Base-by-base conservation (phyloP, 257 asterid genomes). In the Vinca minor region DNA sequence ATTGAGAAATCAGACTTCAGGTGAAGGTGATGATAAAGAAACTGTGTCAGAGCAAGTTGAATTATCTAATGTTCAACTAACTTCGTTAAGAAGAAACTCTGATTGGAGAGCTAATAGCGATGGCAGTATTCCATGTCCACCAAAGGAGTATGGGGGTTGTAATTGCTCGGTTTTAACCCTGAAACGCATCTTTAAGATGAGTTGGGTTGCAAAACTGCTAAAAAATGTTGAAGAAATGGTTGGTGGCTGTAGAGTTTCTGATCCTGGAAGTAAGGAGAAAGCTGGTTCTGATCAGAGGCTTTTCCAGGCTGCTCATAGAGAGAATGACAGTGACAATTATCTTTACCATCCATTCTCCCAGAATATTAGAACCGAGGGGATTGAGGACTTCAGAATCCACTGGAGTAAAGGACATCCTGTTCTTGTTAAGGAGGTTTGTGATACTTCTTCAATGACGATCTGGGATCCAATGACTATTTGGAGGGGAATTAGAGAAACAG, bases 211-310 rank as follows among this genome's bases (percentile, higher is more conserved):
- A 56, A 89, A 87, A 73, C 80, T 93, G 66, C 84, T 85, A 72
- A 93, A 87, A 83, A 86, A 87, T 77, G 97, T 83, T 26, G 96
- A 83, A 80, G 99, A 93, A 85, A 89, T 93, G 97, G 99, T 89
- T 66, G 77, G 73, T 71, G 96, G 97, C 64, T 89, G 99, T 69
- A 78, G 71, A 76, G 69, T 83, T 63, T 36, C 49, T 75, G 82
- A 60, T 76, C 71, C 75, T 69, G 78, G 76, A 59, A 68, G 60
- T 65, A 59, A 79, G 48, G 84, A 74, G 71, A 77, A 69, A 81
- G 68, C 63, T 75, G 88, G 76, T 29, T 65, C 61, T 65, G 77
- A 78, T 73, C 69, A 64, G 65, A 70, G 72, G 77, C 77, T 73
- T 63, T 74, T 70, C 63, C 86, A 80, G 75, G 90, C 87, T 50